Evolutionary conservation across 2,329 filamentous ascomycete species (phyloP).

Genomic region (Colletotrichum theobromicola): DNA sequence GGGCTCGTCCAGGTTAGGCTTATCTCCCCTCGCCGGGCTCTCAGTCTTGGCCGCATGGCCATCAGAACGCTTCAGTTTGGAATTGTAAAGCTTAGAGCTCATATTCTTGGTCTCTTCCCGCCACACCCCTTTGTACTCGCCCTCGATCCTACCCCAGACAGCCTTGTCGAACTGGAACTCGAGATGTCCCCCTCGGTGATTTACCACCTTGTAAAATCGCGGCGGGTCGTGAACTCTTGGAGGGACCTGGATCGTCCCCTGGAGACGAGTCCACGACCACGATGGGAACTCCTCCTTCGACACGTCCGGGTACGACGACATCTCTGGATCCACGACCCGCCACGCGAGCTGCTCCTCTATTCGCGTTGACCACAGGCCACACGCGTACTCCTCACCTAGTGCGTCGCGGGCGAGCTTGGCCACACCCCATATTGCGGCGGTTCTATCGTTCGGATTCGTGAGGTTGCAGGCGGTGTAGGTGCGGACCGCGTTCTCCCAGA

Average conservation of each 20-base stretch:
- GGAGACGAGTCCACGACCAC: neutral
- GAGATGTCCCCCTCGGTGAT: neutral
- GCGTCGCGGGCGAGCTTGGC: constrained; percentile 12
- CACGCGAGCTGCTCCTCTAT: constrained; percentile 25
- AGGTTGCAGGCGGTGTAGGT: constrained; percentile 25
- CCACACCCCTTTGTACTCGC: neutral
- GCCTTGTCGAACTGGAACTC: neutral
- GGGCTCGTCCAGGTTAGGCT: neutral
- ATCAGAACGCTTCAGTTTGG: neutral
- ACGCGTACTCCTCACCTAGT: constrained; percentile 1
- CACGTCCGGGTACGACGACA: neutral
- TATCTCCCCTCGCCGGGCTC: neutral
- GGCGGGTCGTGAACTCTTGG: neutral
- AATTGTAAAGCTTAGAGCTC: neutral
- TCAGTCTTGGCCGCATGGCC: neutral
- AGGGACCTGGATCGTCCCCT: neutral
- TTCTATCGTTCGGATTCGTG: constrained; percentile 16
- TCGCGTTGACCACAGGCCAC: constrained; percentile 21
- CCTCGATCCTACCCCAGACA: neutral
- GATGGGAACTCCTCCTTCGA: neutral
- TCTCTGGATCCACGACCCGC: neutral
- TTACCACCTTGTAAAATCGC: neutral
- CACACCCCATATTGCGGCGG: constrained; percentile 24
- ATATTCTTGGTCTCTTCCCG: neutral
- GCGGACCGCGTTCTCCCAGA: constrained; percentile 23